Base-by-base conservation (phyloP, 163 green algal species). In the Picocystis sp. region DNA sequence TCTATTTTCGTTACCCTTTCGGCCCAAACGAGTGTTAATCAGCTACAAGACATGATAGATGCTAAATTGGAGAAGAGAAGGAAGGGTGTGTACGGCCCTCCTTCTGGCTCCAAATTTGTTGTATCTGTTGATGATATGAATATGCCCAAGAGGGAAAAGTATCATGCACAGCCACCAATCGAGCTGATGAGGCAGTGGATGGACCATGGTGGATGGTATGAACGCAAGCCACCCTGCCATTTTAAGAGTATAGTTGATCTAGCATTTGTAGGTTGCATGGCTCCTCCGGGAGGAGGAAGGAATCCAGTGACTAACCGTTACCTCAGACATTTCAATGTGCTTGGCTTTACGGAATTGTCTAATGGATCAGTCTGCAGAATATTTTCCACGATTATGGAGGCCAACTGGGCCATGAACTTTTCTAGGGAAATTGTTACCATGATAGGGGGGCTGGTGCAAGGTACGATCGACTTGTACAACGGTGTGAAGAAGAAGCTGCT, bases 101-200 rank as follows among this genome's bases (percentile, higher is more conserved):
- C 73, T 29, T 60, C 53, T n/a, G 78, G 79, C 50, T 82, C 80
- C 66, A 71, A 68, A 38, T 81, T 71, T 56, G 70, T 84, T 13
- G 57, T 86, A 9, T 81, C 79, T 50, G 69, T 88, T 14, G 79
- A 88, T 52, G 79, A 88, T 60, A 52, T 88, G 22, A 88, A 88
- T 71, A 88, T 88, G 79, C 79, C 79, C 14, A 57, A 77, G 72
- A 63, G 72, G 2, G 75, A 83, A 59, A 86, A 83, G 68, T 86
- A 83, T 61, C 77, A 78, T 64, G 77, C 77, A 15, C 77, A 86
- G 71, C 79, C 79, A 33, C 79, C 79, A 22, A 79, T 89, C 41
- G 78, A 89, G 69, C 58, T 89, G 44, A 64, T 86, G 60, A 57
- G 78, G 3, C 79, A 85, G 67, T 89, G 78, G 79, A 81, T 86